A percentile compares a stretch with the other conserved stretches of the same genome.
These are phyloP conservation scores for Sporisorium iseilematis-ciliati DNA, from an alignment of 1,284 basidiomycete species.

Conservation along the genomic window DNA sequence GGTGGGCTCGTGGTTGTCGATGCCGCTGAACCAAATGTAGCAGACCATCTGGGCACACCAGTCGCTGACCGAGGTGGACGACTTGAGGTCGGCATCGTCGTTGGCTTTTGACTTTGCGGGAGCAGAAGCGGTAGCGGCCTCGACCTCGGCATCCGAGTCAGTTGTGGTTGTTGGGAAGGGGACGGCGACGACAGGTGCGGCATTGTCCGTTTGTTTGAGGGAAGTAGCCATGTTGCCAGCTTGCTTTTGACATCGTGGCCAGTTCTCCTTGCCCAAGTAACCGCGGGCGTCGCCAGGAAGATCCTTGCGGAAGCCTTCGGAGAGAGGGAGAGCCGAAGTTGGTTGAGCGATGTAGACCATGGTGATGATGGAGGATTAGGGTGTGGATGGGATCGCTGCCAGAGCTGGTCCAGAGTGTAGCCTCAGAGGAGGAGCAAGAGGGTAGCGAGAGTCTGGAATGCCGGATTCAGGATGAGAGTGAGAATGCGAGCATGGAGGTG, in stretches of 20 bases:
- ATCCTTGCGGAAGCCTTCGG: conserved; percentile 25
- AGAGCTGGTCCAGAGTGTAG: conserved; percentile 18
- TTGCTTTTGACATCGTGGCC: conserved; percentile 36
- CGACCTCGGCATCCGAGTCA: conserved; percentile 40
- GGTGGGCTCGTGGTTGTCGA: conserved; percentile 37
- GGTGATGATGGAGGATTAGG: conserved; percentile 1
- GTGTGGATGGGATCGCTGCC: conserved; percentile 16
- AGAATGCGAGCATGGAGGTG: conserved; percentile 22
- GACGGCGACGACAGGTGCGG: conserved; percentile 7
- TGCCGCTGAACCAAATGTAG: conserved; percentile 66
- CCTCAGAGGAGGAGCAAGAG: not conserved
- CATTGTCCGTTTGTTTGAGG: conserved; percentile 14
- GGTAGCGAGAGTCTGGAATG: not conserved
- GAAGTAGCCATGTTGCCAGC: not conserved
- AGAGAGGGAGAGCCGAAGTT: conserved; percentile 15
- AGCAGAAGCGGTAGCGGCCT: conserved; percentile 24
- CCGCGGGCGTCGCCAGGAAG: conserved; percentile 12
- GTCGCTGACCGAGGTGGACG: conserved; percentile 52
- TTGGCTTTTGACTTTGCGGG: conserved; percentile 9
- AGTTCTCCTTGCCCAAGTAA: conserved; percentile 47
- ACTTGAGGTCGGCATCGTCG: conserved; percentile 43
- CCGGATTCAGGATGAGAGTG: conserved; percentile 8
- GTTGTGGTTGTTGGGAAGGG: conserved; percentile 27
- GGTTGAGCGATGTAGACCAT: conserved; percentile 44
- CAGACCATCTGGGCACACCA: conserved; percentile 65